Evolutionary conservation across 169 alveolate genomes (phyloP), one percentile per base, ranked within the genome.

Genomic region (Eimeria praecox): DNA sequence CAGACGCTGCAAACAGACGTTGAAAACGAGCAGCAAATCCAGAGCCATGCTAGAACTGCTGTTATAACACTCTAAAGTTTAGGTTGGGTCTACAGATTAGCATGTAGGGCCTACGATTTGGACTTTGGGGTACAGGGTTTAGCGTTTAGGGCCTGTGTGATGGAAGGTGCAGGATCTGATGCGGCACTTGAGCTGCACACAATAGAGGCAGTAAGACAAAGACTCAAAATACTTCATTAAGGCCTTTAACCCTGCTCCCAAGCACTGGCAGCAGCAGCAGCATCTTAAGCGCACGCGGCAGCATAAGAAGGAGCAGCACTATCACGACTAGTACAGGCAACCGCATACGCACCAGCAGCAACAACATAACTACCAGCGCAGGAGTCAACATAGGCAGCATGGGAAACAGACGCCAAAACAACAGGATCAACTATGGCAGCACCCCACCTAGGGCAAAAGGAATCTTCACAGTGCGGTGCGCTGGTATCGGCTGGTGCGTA

Each of bases 111-210:
- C 0, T 69, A 33, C 49, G n/a, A 46, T 35, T 3, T 35, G 35
- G 44, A n/a, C n/a, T 69, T 14, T 8, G 27, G 42, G 42, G 24
- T 8, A 64, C 8, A n/a, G 38, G 22, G 77, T 18, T n/a, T 64
- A 64, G 8, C 42, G 77, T n/a, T 10, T 69, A 27, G 16, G 80
- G 80, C 18, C n/a, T 33, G 49, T 69, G 27, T 35, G 80, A 5
- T 69, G 80, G 40, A 69, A 33, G n/a, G 44, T 46, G 30, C 18
- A 69, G 46, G 22, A 46, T 12, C 46, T 14, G 80, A 69, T 5
- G 80, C 78, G 10, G 80, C 80, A 14, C 46, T 69, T 18, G n/a
- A 69, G n/a, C 80, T 69, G 49, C 44, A 69, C 80, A 69, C 80
- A 69, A 16, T 9, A 69, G 80, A 16, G 46, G 49, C 49, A 33